These are phyloP conservation scores for Saturnispora sekii DNA, from an alignment of 805 yeast genomes.

Conservation along the genomic window DNA sequence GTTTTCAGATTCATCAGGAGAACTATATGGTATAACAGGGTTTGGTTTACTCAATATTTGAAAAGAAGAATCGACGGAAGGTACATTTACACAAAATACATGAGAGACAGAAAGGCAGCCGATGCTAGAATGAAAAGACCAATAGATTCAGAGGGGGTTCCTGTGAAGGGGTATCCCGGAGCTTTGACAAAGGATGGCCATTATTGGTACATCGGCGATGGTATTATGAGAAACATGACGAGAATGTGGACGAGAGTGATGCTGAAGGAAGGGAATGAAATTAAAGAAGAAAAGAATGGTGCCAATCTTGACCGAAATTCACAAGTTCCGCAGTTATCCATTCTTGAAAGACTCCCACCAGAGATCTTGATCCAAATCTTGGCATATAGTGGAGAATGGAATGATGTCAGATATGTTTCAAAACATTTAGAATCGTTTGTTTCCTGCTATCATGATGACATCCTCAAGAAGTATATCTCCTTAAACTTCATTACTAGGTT, in stretches of 20 bases:
- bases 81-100: conserved; percentile 2
- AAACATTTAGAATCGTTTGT: conserved; percentile 11
- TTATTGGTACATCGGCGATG: conserved; percentile 3
- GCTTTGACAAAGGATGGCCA: conserved; percentile 1
- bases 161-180: background rate
- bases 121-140: conserved; percentile 1
- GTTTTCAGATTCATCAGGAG: conserved; percentile 1
- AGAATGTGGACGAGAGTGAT: conserved; percentile 2
- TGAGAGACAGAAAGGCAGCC: background rate
- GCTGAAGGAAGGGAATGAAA: background rate
- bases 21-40: background rate
- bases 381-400: conserved; percentile 10
- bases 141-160: background rate
- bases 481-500: conserved; percentile 4
- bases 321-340: background rate
- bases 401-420: conserved; percentile 3
- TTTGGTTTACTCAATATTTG: background rate
- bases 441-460: conserved; percentile 5
- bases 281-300: too few species aligned
- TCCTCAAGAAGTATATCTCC: conserved; percentile 3
- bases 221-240: background rate
- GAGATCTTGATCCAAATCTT: conserved; percentile 12
- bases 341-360: conserved; percentile 8
- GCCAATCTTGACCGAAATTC: too few species aligned
- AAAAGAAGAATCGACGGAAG: conserved; percentile 5